phyloP scores from a whole-genome alignment of 1,139 yeast genomes.

The Pichia sp. region DNA sequence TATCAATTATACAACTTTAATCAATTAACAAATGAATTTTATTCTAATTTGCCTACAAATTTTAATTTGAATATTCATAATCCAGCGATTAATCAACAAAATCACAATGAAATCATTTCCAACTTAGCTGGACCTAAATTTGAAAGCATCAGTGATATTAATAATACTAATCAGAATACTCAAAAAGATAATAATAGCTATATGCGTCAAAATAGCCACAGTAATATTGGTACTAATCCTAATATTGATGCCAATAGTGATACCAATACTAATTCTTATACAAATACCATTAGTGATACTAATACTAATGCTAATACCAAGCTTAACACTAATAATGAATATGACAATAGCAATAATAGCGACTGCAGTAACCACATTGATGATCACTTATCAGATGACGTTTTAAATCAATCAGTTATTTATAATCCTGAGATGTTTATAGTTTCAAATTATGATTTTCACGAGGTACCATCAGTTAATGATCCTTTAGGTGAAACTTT shows the following conservation, averaged over 20 bases:
- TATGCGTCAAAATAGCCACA: too few species aligned
- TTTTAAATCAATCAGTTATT: neutral
- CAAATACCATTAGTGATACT: neutral
- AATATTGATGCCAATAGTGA: neutral
- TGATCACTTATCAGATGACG: neutral
- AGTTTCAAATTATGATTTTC: constrained; percentile 1
- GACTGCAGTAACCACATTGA: neutral
- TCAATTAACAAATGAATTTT: neutral
- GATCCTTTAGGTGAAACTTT: neutral
- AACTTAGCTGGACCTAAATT: too few species aligned
- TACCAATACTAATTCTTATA: neutral
- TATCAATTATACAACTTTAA: neutral
- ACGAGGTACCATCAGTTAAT: neutral
- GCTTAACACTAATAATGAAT: neutral
- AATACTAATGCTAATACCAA: neutral
- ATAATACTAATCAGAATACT: too few species aligned
- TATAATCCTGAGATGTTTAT: neutral
- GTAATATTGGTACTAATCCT: too few species aligned
- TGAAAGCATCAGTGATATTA: too few species aligned
- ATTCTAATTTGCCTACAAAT: neutral
- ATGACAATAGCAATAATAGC: neutral
- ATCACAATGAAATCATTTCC: too few species aligned
- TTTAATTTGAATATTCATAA: neutral
- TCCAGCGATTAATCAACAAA: too few species aligned
- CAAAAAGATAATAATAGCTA: too few species aligned